A percentile compares a stretch with the other conserved stretches of the same genome.
Conservation (phyloP, 2,329 filamentous ascomycete species). For the Alternaria novae-zelandiae region DNA sequence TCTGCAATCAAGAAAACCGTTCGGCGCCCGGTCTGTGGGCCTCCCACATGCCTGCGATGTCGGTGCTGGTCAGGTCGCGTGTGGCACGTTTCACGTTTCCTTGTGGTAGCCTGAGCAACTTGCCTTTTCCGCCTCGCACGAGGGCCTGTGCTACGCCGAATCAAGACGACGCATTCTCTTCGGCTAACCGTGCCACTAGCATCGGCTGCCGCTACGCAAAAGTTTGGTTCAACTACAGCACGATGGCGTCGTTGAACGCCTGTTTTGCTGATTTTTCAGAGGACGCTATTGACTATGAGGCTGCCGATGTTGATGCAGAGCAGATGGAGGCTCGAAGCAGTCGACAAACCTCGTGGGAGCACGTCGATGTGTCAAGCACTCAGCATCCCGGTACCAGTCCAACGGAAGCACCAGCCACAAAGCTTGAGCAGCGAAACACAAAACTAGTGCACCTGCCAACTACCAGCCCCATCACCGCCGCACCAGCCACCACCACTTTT, state of each 20-base stretch:
- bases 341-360: neutral
- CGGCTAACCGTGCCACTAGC: neutral
- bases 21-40: constrained; percentile 7
- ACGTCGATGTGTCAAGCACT: neutral
- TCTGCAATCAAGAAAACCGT: constrained; percentile 1
- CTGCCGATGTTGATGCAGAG: neutral
- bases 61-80: neutral
- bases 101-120: constrained; percentile 3
- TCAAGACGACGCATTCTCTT: constrained; percentile 1
- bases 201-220: neutral
- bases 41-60: neutral
- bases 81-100: constrained; percentile 11
- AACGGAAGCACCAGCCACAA: neutral
- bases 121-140: constrained; percentile 7
- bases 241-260: neutral
- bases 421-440: constrained; percentile 3
- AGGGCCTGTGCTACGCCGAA: constrained; percentile 1
- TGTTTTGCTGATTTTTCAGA: neutral
- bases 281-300: neutral
- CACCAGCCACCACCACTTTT: constrained; percentile 2
- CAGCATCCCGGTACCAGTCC: neutral
- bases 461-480: neutral
- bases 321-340: neutral
- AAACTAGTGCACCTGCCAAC: constrained; percentile 1
- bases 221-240: neutral